Base-by-base conservation (phyloP, 192 early-diverging fungal genomes). In the Backusella liffmaniae region DNA sequence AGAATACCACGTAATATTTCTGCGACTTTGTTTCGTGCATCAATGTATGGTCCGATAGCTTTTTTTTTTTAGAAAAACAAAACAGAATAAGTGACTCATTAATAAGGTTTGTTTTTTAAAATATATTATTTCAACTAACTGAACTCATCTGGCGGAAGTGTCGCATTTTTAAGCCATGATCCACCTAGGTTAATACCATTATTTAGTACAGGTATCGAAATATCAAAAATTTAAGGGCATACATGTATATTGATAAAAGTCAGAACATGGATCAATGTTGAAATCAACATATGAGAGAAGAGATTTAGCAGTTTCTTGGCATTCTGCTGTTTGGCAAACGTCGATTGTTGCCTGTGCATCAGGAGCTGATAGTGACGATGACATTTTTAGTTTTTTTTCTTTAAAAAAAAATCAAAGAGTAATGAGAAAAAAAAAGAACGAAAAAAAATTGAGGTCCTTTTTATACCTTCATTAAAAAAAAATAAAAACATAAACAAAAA, bases 211-310 rank as follows among this genome's bases (percentile, higher is more conserved):
- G 18, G 5, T n/a, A 49, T 49, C 46, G 5, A n/a, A 29, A 62
- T 13, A 62, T 26, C 6, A 36, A 23, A 62, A 26, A 35, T 6
- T 18, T 59, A 53, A 21, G 0, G 15, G 67, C 77, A 71, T 87
- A 90, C 90, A 88, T 37, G 78, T 84, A 73, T 84, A 92, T 53
- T 87, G 81, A 72, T 84, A 91, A 81, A 92, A 92, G 75, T 92
- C 90, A 34, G 80, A 72, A 65, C 91, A 92, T 13, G 91, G 90
- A 78, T 92, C 87, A 4, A 77, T 85, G 26, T 77, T 68, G 4
- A 79, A 72, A 68, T 91, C 88, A 66, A 92, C 81, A 18, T 84
- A 83, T 8, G 41, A 26, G 13, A 91, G 78, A 66, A 92, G 86
- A n/a, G 80, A 67, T 3, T 82, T 84, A 5, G 91, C 86, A 0